phyloP scores from a whole-genome alignment of 805 yeast species.

The Zygosaccharomyces kombuchaensis region DNA sequence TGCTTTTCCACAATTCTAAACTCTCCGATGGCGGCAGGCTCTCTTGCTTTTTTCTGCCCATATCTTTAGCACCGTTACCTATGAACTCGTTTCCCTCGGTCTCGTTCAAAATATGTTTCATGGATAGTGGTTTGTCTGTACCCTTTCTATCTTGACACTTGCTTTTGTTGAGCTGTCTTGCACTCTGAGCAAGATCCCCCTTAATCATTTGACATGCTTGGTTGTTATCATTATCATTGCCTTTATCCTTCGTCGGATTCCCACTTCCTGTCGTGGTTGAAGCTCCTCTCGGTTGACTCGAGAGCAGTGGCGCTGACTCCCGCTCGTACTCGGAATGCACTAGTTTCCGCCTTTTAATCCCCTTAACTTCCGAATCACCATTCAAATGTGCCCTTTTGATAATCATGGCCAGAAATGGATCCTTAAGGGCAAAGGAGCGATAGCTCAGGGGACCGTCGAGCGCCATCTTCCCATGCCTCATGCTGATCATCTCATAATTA shows the following conservation, averaged over 20 bases:
- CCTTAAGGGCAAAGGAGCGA: constrained; percentile 28
- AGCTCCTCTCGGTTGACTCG: neutral
- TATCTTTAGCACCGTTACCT: neutral
- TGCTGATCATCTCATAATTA: constrained; percentile 27
- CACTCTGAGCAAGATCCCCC: constrained; percentile 33
- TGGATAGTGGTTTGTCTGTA: constrained; percentile 10
- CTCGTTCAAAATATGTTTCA: constrained; percentile 11
- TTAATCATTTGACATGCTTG: constrained; percentile 31
- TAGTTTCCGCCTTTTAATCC: neutral
- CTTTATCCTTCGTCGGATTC: neutral
- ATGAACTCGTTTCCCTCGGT: constrained; percentile 6
- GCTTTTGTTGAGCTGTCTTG: constrained; percentile 32
- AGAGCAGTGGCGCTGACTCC: neutral
- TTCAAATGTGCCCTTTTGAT: constrained; percentile 9
- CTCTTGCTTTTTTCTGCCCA: neutral
- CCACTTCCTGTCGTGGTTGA: constrained; percentile 15
- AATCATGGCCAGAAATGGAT: constrained; percentile 30
- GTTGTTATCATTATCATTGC: constrained; percentile 13
- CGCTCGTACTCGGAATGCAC: neutral
- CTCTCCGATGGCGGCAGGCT: constrained; percentile 1
- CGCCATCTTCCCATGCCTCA: constrained; percentile 33
- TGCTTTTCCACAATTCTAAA: constrained; percentile 14
- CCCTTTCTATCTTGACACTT: constrained; percentile 3
- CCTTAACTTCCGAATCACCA: neutral
- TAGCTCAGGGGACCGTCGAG: constrained; percentile 35